Evolutionary conservation across 23 red algal species (phyloP), one percentile per base, ranked within the genome.

Genomic region (Chondrus crispus): DNA sequence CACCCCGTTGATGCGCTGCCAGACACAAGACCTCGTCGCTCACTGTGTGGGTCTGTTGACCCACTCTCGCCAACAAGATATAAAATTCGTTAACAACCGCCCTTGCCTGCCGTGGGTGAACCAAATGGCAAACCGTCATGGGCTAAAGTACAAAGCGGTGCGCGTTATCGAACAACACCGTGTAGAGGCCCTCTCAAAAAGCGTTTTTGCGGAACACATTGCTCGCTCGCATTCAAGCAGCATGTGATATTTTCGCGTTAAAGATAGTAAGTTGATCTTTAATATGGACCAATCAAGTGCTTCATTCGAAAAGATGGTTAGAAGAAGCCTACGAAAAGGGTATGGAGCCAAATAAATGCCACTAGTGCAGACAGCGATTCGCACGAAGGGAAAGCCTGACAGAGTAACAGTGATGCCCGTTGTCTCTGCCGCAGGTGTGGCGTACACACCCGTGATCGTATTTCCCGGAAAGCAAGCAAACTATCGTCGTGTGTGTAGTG

Each of bases 401-500:
- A 12, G 64, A 22, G 88, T 82, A 18, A 81, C 44, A 7, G 28
- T 60, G 4, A 62, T 77, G 49, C 20, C 70, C n/a, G 43, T 62
- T 37, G 8, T 90, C 26, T 43, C 43, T 11, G 72, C 72, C 8
- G 22, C 22, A 20, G 74, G 88, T 13, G 44, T 4, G 40, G 1
- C 72, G 14, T 91, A 68, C 74, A 91, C 64, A 40, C 74, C 49
- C 12, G 36, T 29, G 14, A 51, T 91, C 4, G 36, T 91, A 39
- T 82, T 91, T 50, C 72, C 87, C 49, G 73, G 88, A 29, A 81
- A 63, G 53, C 24, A 39, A 13, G 73, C 68, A 10, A 50, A 68
- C 24, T 91, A 91, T 72, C 72, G 88, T n/a, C n/a, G n/a, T n/a
- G n/a, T n/a, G n/a, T n/a, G n/a, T n/a, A n/a, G n/a, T n/a, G n/a